phyloP scores from a whole-genome alignment of 371 early-diverging fungal genomes.

The Lichtheimia ramosa region DNA sequence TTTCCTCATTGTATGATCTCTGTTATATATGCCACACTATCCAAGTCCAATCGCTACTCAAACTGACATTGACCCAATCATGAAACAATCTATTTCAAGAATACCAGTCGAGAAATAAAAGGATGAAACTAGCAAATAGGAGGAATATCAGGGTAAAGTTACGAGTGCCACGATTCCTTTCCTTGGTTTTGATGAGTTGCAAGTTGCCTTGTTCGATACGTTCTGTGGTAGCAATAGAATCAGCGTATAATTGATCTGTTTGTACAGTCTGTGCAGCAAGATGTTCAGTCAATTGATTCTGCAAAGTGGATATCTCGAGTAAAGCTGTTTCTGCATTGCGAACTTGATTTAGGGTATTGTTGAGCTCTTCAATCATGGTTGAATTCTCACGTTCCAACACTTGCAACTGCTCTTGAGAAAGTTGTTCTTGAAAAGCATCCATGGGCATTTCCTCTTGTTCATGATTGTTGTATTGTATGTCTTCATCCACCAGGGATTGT shows the following conservation, averaged over 20 bases:
- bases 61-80: too few relatives aligned
- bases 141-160: conserved; percentile 66
- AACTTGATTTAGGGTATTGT: conserved; percentile 62
- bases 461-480: neutral
- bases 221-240: conserved; percentile 62
- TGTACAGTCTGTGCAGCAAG: conserved; percentile 67
- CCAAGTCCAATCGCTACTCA: too few relatives aligned
- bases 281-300: conserved; percentile 62
- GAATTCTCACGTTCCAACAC: conserved; percentile 64
- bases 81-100: conserved; percentile 52
- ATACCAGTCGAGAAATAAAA: conserved; percentile 77
- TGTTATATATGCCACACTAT: too few relatives aligned
- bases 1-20: too few relatives aligned
- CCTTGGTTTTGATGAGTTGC: conserved; percentile 53
- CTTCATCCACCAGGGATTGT: neutral
- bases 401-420: conserved; percentile 61
- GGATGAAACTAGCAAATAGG: conserved; percentile 60
- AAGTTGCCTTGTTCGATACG: conserved; percentile 62
- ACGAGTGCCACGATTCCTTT: conserved; percentile 57
- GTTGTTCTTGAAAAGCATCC: conserved; percentile 40
- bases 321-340: conserved; percentile 66
- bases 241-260: conserved; percentile 68
- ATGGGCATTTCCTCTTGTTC: conserved; percentile 1
- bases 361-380: conserved; percentile 58
- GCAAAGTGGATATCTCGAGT: conserved; percentile 67